Percentiles rank a stretch among this genome's conserved stretches.
Evolutionary conservation across 805 yeast species (phyloP).

Genomic region (Candida sanyiensis): DNA sequence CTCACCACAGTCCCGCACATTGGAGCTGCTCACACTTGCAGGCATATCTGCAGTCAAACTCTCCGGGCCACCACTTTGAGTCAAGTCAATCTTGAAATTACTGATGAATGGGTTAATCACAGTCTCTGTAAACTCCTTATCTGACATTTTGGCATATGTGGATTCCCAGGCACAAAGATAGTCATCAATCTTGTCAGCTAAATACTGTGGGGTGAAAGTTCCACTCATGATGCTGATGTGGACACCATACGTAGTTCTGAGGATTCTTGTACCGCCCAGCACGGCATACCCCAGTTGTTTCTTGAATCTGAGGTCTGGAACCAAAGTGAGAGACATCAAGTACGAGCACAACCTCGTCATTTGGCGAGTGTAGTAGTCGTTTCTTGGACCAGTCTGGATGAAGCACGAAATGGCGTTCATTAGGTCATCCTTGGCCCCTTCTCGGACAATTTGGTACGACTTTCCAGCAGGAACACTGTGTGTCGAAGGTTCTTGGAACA

Average conservation of each 20-base stretch:
- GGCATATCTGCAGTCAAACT: conserved; percentile 30
- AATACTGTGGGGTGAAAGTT: conserved; percentile 32
- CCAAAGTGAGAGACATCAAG: conserved; percentile 38
- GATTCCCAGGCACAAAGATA: conserved; percentile 39
- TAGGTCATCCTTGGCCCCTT: conserved; percentile 40
- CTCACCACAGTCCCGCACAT: conserved; percentile 18
- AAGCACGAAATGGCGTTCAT: conserved; percentile 47
- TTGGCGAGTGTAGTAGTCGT: conserved; percentile 30
- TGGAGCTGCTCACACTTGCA: conserved; percentile 33
- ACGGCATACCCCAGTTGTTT: conserved; percentile 60
- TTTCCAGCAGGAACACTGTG: conserved; percentile 32
- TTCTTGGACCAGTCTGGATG: conserved; percentile 50
- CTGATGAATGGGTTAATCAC: conserved; percentile 35
- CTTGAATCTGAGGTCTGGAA: conserved; percentile 45
- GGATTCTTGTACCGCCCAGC: conserved; percentile 47
- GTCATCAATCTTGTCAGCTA: conserved; percentile 44
- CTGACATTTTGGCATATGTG: conserved; percentile 27
- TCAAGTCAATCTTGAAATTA: conserved; percentile 13
- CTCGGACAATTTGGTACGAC: conserved; percentile 30
- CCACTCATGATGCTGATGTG: conserved; percentile 55
- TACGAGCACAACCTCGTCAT: conserved; percentile 43
- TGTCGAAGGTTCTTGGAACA: conserved; percentile 33
- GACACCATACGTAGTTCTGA: conserved; percentile 50
- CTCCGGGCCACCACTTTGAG: conserved; percentile 29
- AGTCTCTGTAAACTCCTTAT: conserved; percentile 30